Evolutionary conservation across 2,329 filamentous ascomycete genomes (phyloP), one percentile per base, ranked within the genome.

Genomic region (Simplicillium aogashimaense): DNA sequence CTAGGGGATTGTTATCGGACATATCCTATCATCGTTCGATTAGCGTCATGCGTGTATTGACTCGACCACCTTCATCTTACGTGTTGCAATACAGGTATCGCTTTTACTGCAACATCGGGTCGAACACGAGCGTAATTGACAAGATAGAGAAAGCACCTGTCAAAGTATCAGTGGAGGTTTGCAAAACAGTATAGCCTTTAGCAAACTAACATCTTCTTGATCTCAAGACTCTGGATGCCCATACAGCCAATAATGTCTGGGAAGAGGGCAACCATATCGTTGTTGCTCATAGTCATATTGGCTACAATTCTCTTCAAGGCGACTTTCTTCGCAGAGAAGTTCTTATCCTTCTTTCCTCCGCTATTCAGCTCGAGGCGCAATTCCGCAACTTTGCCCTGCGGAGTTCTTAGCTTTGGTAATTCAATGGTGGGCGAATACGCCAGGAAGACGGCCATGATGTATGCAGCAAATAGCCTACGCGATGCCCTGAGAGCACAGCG

Each of bases 241-340:
- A 98, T 98, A 70, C 90, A 97, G 47, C 73, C 81, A 52, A 98
- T 86, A 44, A 98, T 84, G 58, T 98, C 92, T 14, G 90, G 88
- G 53, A 98, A 98, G 39, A 98, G 71, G 31, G 87, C 88, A 41
- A 97, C 84, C 92, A 98, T 98, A 63, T 98, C 92, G 58, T 97
- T 98, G 67, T 98, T 98, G 76, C 90, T 97, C 92, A 98, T 98
- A 49, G 92, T 98, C 92, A 98, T 98, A 61, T 98, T 98, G 60
- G 92, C 92, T 53, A 98, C 92, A 52, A 98, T 97, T 74, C 95
- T 95, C 76, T 98, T 98, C 47, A 98, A 74, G 10, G 92, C 89
- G 57, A 95, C 94, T 76, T 97, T 97, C 74, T 97, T 98, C 50
- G 80, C 79, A 35, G 83, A 76, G 65, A 87, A 83, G 66, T 94